Evolutionary conservation across 192 early-diverging fungal species (phyloP), one percentile per base, ranked within the genome.

Genomic region (Haplosporangium gracile): DNA sequence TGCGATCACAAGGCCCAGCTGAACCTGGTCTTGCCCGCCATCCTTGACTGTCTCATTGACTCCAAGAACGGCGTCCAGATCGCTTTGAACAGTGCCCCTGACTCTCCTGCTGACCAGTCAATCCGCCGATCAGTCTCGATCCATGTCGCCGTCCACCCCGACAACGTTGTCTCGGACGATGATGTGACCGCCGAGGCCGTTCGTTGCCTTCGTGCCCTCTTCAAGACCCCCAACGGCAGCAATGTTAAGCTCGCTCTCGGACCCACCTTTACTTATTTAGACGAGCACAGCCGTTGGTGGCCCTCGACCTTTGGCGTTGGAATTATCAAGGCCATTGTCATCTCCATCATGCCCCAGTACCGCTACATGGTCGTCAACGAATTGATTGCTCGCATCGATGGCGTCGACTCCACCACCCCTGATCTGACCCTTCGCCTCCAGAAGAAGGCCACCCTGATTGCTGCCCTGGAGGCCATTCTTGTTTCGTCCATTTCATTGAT

Each of bases 1-100:
- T 79, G 90, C 4, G 90, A 95, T 60, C 87, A 89, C 85, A 91
- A 92, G 81, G 82, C 88, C 22, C 94, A 95, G 76, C 85, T 95
- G 29, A 88, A 90, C n/a, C 82, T 90, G 73, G 91, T 95, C 36
- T 79, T 94, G 32, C 89, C 89, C 34, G 89, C 95, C 11, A 84
- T 95, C 2, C 87, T 89, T 68, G 70, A 88, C 45, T 70, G 81
- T 68, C 76, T 89, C 24, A 85, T 82, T 53, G 82, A 89, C 26
- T 68, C 84, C 70, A 81, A 77, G 68, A 81, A 76, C 20, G 78
- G 79, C 8, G 73, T 82, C 70, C 74, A 74, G 3, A 70, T 79
- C 36, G 29, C 75, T 18, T 32, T 77, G 68, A 69, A 76, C 3
- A 40, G 13, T 51, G 57, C 69, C 10, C 42, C 74, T 5, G 51